Evolutionary conservation across 306 rosid genomes (phyloP).

Genomic region (Quercus dentata): DNA sequence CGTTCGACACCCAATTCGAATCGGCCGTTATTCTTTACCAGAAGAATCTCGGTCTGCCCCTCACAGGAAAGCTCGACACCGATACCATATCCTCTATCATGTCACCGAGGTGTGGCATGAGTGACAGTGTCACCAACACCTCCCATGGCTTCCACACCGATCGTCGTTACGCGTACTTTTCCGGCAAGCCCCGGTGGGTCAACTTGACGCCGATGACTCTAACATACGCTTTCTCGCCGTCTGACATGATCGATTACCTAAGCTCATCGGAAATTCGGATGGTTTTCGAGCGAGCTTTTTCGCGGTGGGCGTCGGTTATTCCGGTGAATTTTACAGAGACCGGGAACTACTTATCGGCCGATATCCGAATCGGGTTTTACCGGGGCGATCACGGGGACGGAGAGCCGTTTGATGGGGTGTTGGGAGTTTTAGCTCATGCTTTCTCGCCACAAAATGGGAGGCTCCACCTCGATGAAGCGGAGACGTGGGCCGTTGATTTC

Average conservation of each 20-base stretch:
- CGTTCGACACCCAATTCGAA: conserved; percentile 55
- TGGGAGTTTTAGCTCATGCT: conserved; percentile 87
- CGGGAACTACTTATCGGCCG: conserved; percentile 41
- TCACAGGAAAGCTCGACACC: conserved; percentile 72
- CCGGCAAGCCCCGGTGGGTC: conserved; percentile 79
- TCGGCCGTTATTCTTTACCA: conserved; percentile 71
- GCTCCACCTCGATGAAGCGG: conserved; percentile 83
- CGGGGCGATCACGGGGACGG: conserved; percentile 92
- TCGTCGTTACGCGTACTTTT: conserved; percentile 65
- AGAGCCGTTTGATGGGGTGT: conserved; percentile 80
- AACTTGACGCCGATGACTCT: conserved; percentile 46
- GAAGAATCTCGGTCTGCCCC: conserved; percentile 54
- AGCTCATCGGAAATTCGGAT: conserved; percentile 39
- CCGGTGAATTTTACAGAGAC: conserved; percentile 71
- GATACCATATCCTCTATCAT: conserved; percentile 58
- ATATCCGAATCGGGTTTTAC: conserved; percentile 76
- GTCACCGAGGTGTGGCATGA: conserved; percentile 86
- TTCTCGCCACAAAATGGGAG: conserved; percentile 89
- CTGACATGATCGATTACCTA: conserved; percentile 41
- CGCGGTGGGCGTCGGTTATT: conserved; percentile 81
- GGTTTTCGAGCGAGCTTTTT: conserved; percentile 54
- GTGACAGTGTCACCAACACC: conserved; percentile 23
- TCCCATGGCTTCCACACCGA: conserved; percentile 22
- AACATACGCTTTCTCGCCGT: conserved; percentile 63
- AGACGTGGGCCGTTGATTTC: conserved; percentile 82